Conservation (phyloP, 2,329 filamentous ascomycete genomes). For the Bretziella fagacearum region DNA sequence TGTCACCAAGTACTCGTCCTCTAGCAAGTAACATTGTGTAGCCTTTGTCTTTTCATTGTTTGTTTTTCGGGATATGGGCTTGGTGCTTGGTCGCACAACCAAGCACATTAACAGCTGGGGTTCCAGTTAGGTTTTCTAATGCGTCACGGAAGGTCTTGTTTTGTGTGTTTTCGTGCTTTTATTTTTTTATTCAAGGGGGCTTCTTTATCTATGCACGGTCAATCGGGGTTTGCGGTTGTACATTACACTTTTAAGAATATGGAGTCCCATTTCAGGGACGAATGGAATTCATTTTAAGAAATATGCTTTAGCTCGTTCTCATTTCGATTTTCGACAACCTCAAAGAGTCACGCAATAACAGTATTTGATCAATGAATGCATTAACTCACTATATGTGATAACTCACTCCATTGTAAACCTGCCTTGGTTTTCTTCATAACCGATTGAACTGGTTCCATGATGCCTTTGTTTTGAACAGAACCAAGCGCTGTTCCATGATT, state of each 20-base stretch:
- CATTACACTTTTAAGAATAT: constrained; percentile 48
- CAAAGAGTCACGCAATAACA: not conserved
- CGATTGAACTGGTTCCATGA: constrained; percentile 69
- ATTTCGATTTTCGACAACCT: no score
- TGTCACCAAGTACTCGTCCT: constrained; percentile 99
- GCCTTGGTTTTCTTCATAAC: constrained; percentile 75
- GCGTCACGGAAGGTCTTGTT: constrained; percentile 56
- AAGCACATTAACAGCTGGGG: constrained; percentile 16
- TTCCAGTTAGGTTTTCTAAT: constrained; percentile 45
- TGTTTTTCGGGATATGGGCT: constrained; percentile 38
- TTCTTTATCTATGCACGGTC: constrained; percentile 37
- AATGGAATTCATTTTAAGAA: constrained; percentile 27
- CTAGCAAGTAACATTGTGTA: constrained; percentile 72
- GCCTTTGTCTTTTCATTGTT: constrained; percentile 37
- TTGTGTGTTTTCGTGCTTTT: constrained; percentile 18
- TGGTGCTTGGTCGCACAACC: constrained; percentile 34
- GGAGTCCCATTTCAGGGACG: constrained; percentile 31
- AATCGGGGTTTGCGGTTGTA: constrained; percentile 57
- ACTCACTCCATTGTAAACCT: constrained; percentile 45
- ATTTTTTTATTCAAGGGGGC: constrained; percentile 42
- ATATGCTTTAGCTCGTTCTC: no score
- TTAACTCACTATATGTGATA: not conserved
- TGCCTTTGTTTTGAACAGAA: constrained; percentile 68
- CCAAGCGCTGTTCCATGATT: constrained; percentile 71
- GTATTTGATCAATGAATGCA: not conserved